Evolutionary conservation across 805 yeast species (phyloP).

Genomic region (Ogataea glucozyma): DNA sequence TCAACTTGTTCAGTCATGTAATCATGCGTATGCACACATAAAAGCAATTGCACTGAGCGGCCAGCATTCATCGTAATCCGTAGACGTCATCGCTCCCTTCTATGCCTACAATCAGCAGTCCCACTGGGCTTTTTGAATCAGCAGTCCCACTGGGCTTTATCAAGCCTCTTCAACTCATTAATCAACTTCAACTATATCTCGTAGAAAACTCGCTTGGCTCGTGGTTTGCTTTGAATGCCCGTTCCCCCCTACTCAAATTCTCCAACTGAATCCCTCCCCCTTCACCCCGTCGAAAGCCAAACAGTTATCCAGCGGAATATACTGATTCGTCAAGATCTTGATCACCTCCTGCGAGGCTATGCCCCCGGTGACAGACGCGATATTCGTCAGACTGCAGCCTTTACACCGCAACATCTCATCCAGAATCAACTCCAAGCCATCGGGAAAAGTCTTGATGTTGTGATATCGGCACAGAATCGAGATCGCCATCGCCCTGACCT

Average conservation of each 20-base stretch:
- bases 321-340: slow-evolving; percentile 75
- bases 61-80: no score
- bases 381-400: slow-evolving; percentile 54
- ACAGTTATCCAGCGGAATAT: slow-evolving; percentile 71
- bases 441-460: slow-evolving; percentile 31
- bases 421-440: slow-evolving; percentile 41
- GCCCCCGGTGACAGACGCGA: slow-evolving; percentile 77
- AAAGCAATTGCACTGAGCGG: no score
- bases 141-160: no score
- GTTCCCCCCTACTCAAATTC: slow-evolving; percentile 16
- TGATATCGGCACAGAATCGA: slow-evolving; percentile 28
- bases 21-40: no score
- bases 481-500: slow-evolving; percentile 27
- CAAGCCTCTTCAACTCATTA: no score
- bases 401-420: slow-evolving; percentile 43
- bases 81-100: no score
- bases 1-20: no score
- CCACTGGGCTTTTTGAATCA: no score
- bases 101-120: no score
- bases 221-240: no score
- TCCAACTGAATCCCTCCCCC: slow-evolving; percentile 44
- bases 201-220: slow-evolving; percentile 1
- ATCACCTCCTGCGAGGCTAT: slow-evolving; percentile 81
- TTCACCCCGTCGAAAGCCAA: slow-evolving; percentile 72
- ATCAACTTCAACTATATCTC: no score